phyloP scores from a whole-genome alignment of 768 basidiomycete genomes.

The Coprinellus aureogranulatus region DNA sequence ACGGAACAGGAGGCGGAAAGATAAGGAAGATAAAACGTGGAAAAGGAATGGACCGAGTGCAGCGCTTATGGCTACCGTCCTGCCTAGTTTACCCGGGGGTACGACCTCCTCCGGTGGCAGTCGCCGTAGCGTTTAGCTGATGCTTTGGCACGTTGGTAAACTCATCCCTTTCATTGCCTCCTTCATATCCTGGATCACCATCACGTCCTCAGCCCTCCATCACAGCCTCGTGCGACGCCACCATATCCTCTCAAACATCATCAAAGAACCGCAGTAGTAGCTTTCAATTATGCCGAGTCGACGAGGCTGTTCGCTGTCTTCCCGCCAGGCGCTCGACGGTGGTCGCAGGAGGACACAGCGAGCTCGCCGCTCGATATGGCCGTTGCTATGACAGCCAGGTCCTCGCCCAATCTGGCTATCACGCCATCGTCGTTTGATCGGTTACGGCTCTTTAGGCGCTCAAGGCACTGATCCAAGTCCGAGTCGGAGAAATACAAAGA shows the following conservation, averaged over 20 bases:
- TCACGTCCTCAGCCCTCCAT: constrained; percentile 11
- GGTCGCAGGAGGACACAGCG: neutral
- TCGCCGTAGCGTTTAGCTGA: constrained; percentile 17
- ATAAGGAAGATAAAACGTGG: too few relatives aligned
- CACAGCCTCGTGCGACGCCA: neutral
- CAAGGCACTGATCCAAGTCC: neutral
- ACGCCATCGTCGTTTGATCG: neutral
- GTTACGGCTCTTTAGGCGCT: neutral
- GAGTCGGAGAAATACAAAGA: too few relatives aligned
- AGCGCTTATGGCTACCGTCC: too few relatives aligned
- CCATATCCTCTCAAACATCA: neutral
- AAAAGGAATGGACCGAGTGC: too few relatives aligned
- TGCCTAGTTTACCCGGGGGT: too few relatives aligned
- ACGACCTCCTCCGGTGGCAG: too few relatives aligned
- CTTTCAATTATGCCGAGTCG: neutral
- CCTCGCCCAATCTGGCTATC: neutral
- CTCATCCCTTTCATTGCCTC: constrained; percentile 22
- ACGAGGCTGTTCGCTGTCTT: too few relatives aligned
- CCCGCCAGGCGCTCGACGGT: too few relatives aligned
- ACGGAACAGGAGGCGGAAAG: too few relatives aligned
- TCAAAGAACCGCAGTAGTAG: neutral
- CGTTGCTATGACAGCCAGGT: neutral
- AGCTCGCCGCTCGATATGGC: neutral
- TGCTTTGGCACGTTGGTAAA: constrained; percentile 20
- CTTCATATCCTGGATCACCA: constrained; percentile 19